Conservation (phyloP, 2,329 filamentous ascomycete genomes). For the Falciphora oryzae region DNA sequence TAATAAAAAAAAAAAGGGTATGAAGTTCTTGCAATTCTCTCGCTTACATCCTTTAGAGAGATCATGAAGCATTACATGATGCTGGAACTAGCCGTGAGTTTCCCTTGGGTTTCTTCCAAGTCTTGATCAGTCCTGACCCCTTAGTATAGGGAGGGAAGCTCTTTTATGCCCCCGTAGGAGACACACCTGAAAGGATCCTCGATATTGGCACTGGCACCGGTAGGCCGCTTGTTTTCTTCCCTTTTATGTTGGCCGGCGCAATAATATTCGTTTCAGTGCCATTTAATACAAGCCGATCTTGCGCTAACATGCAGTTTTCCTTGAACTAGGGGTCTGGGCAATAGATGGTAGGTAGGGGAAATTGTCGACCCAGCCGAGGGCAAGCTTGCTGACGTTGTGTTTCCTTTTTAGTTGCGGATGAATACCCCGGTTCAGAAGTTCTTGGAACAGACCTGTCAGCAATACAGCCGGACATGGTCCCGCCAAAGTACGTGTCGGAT, state of each 20-base stretch:
- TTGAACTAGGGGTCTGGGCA: conserved; percentile 39
- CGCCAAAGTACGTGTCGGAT: conserved; percentile 36
- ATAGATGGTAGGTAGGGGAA: conserved; percentile 3
- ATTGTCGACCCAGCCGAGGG: neutral
- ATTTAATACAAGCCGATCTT: too few species aligned
- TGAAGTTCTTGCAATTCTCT: too few species aligned
- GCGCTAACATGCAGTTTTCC: neutral
- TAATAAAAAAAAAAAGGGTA: too few species aligned
- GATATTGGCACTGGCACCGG: conserved; percentile 46
- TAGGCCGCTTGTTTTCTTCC: conserved; percentile 16
- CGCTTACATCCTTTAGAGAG: conserved; percentile 19
- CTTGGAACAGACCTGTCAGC: conserved; percentile 38
- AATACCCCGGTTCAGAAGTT: conserved; percentile 34
- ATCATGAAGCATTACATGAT: conserved; percentile 40
- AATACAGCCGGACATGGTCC: conserved; percentile 44
- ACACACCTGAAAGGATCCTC: conserved; percentile 35
- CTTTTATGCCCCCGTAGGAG: conserved; percentile 33
- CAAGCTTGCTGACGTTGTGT: neutral
- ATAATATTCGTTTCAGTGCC: too few species aligned
- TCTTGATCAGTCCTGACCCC: neutral
- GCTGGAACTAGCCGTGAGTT: conserved; percentile 34
- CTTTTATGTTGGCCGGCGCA: neutral
- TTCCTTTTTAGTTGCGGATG: conserved; percentile 20
- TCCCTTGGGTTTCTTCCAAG: neutral
- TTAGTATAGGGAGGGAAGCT: conserved; percentile 29